These are phyloP conservation scores for Microdochium paspali DNA, from an alignment of 2,329 filamentous ascomycete genomes.

Conservation along the genomic window DNA sequence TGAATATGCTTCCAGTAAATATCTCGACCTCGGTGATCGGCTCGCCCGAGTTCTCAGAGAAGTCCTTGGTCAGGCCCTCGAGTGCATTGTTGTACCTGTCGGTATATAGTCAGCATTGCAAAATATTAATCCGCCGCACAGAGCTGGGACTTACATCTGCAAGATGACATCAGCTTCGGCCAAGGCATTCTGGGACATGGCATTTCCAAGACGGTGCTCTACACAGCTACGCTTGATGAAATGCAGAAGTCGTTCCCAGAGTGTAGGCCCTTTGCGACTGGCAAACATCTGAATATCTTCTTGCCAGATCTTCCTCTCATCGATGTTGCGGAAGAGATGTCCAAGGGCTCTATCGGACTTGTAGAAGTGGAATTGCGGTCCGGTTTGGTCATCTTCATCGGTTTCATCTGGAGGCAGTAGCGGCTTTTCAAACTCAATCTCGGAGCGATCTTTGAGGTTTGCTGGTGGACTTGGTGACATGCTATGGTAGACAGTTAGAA, in stretches of 20 bases:
- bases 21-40: slow-evolving; percentile 41
- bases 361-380: slow-evolving; percentile 48
- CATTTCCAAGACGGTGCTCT: slow-evolving; percentile 11
- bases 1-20: slow-evolving; percentile 46
- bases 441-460: slow-evolving; percentile 32
- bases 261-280: slow-evolving; percentile 16
- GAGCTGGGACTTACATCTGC: slow-evolving; percentile 28
- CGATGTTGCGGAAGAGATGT: slow-evolving; percentile 59
- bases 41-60: slow-evolving; percentile 32
- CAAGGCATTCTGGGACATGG: slow-evolving; percentile 23
- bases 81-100: slow-evolving; percentile 37
- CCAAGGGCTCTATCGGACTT: slow-evolving; percentile 60
- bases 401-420: slow-evolving; percentile 21
- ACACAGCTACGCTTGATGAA: slow-evolving; percentile 17
- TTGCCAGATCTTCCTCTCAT: slow-evolving; percentile 59
- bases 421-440: slow-evolving; percentile 27
- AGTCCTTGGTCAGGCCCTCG: slow-evolving; percentile 28
- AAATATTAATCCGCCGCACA: too few relatives aligned
- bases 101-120: slow-evolving; percentile 1
- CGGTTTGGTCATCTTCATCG: slow-evolving; percentile 36
- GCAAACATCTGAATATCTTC: slow-evolving; percentile 30
- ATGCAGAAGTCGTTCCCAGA: slow-evolving; percentile 33
- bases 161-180: slow-evolving; percentile 33
- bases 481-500: too few relatives aligned
- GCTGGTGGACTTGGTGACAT: slow-evolving; percentile 35